Conservation (phyloP, 805 yeast species). For the Candida lessepsii region DNA sequence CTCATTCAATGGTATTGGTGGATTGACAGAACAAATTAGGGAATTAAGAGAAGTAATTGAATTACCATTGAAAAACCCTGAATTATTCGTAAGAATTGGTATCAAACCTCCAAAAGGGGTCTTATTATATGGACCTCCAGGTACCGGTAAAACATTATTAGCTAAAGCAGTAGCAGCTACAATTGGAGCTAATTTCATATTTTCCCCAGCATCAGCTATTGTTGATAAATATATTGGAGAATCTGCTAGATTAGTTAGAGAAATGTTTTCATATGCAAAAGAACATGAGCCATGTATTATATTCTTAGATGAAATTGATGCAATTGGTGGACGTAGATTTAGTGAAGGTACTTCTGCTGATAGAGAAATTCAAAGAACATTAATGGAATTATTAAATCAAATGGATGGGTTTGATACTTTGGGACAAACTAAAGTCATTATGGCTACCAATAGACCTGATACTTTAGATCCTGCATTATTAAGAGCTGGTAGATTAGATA, state of each 20-base stretch:
- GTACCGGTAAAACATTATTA: constrained; percentile 93
- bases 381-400: constrained; percentile 95
- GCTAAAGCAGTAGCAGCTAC: constrained; percentile 99
- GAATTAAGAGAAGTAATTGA: constrained; percentile 97
- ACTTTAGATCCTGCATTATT: constrained; percentile 95
- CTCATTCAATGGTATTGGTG: constrained; percentile 94
- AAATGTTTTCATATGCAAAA: constrained; percentile 96
- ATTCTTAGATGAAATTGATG: constrained; percentile 98
- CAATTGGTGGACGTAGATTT: constrained; percentile 97
- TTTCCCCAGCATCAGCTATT: constrained; percentile 97
- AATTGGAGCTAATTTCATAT: constrained; percentile 95
- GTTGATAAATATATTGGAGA: constrained; percentile 98
- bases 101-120: constrained; percentile 99
- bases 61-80: constrained; percentile 95
- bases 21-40: constrained; percentile 90
- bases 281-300: constrained; percentile 98
- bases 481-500: constrained; percentile 96
- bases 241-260: constrained; percentile 93
- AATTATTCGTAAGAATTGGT: constrained; percentile 91
- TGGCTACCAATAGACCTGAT: constrained; percentile 99
- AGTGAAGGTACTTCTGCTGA: constrained; percentile 98
- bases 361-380: constrained; percentile 95
- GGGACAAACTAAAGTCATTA: constrained; percentile 95
- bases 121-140: constrained; percentile 95
- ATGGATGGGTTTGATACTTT: constrained; percentile 98